Evolutionary conservation across 1,284 basidiomycete species (phyloP).

Genomic region (Microbotryum violaceum): DNA sequence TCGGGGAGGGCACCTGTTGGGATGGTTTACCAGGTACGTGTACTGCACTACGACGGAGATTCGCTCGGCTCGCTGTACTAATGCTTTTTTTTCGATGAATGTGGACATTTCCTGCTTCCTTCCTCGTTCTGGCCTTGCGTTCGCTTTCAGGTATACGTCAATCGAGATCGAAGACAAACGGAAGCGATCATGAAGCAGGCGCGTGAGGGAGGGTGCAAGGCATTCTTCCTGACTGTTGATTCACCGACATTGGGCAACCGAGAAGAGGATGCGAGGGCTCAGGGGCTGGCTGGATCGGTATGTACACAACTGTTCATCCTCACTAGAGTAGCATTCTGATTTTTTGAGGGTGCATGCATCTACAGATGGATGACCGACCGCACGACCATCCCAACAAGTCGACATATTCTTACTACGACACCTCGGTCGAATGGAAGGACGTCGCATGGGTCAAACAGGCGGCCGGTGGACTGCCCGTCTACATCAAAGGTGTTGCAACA

Average conservation of each 20-base stretch:
- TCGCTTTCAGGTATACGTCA: constrained; percentile 41
- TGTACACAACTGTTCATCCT: background rate
- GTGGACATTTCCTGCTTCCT: background rate
- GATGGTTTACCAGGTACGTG: constrained; percentile 34
- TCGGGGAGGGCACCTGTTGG: constrained; percentile 38
- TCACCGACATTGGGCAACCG: constrained; percentile 43
- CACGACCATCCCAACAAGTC: too few relatives aligned
- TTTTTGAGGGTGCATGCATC: too few relatives aligned
- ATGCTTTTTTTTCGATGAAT: background rate
- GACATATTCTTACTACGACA: too few relatives aligned
- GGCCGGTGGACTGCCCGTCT: constrained; percentile 44
- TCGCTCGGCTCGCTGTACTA: constrained; percentile 15
- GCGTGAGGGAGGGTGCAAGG: constrained; percentile 39
- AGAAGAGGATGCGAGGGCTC: constrained; percentile 28
- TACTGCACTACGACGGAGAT: too few relatives aligned
- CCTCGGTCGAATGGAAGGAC: constrained; percentile 41
- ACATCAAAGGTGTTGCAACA: constrained; percentile 43
- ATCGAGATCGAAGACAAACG: constrained; percentile 41
- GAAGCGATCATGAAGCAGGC: constrained; percentile 42
- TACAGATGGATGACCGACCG: too few relatives aligned
- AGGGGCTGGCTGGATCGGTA: background rate
- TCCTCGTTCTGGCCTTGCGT: constrained; percentile 9
- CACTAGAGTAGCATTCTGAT: too few relatives aligned
- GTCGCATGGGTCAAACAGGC: constrained; percentile 44
- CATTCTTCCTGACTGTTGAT: constrained; percentile 47